Evolutionary conservation across 208 protist genomes (phyloP), one percentile per base, ranked within the genome.

Genomic region (Crithidia fasciculata): DNA sequence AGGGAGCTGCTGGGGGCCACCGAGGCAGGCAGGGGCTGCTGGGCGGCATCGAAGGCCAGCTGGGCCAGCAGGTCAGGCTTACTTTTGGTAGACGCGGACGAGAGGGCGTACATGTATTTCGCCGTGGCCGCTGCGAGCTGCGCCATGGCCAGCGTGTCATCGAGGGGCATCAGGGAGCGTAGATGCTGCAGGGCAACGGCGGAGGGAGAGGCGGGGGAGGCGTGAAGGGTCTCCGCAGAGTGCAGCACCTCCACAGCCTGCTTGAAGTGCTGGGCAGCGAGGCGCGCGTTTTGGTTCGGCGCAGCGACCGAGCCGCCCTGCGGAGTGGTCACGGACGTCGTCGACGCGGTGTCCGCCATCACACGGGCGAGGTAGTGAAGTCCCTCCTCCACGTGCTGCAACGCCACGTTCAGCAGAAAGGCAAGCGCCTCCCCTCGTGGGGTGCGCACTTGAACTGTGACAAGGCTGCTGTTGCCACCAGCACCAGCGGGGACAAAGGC

Each of bases 61-160:
- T 69, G 76, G 13, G 85, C 84, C 56, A 94, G 81, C n/a, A 78
- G 69, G 55, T 90, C 79, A 13, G 80, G 80, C 62, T 84, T 85
- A 73, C 80, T 69, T 19, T 83, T 67, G 5, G 80, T 71, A 19
- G 84, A 72, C 39, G 69, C 74, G 39, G 83, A 90, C 57, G 81
- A 82, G 50, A 86, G 76, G 15, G 86, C 86, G 78, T 84, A 90
- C 47, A 81, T 74, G 80, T 94, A 94, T 73, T 94, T 94, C 7
- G 89, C 82, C 54, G 82, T 66, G 0, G 89, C 81, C 16, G 64
- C 70, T 62, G 81, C 87, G 37, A 94, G 39, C 37, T 67, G 18
- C 10, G 76, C 76, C 59, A 87, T 57, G 16, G 76, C 78, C 12
- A 56, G 82, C 56, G 84, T 43, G 12, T 54, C 60, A 10, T 69